Evolutionary conservation across 2,329 filamentous ascomycete genomes (phyloP), one percentile per base, ranked within the genome.

Genomic region (Xylariaceae sp.): DNA sequence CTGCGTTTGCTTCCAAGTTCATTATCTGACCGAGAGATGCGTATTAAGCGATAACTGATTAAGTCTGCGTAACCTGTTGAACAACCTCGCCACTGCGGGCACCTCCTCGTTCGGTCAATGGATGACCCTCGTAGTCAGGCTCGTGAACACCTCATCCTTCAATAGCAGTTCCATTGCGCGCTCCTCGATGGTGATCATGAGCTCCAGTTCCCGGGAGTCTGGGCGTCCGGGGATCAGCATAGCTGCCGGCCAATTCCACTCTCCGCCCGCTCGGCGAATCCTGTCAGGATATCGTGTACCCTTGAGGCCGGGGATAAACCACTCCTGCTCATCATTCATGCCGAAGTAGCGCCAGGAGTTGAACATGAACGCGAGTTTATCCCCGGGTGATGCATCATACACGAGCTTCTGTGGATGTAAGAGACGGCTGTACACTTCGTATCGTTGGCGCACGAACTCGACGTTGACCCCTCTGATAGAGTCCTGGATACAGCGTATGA

Each of bases 291-390:
- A 53, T 23, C 48, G n/a, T 2, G 15, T 18, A 3, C 18, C 37
- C 30, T n/a, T 34, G 18, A 47, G 8, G 30, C 51, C 56, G 2
- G 49, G 48, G 37, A 59, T 37, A 37, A 17, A 15, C 57, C 57
- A 59, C 17, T 55, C 49, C 49, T 59, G 53, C 6, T 52, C 53
- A 17, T 42, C 35, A 13, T 53, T 53, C 17, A 45, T 49, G 37
- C 57, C 57, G 34, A 56, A 23, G 49, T 59, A 56, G n/a, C 57
- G 53, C 57, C 57, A 59, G n/a, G 53, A 52, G 34, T 59, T 59
- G 13, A 59, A 52, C 42, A 59, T 30, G 11, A 59, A 56, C 6
- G 37, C 18, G 8, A 34, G 17, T 13, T 47, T 49, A 3, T 59
- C 53, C 15, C 18, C 8, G 10, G 44, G 49, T 11, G 45, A 51